Conservation (phyloP, 352 stramenopile species). For the Phytophthora aleatoria region DNA sequence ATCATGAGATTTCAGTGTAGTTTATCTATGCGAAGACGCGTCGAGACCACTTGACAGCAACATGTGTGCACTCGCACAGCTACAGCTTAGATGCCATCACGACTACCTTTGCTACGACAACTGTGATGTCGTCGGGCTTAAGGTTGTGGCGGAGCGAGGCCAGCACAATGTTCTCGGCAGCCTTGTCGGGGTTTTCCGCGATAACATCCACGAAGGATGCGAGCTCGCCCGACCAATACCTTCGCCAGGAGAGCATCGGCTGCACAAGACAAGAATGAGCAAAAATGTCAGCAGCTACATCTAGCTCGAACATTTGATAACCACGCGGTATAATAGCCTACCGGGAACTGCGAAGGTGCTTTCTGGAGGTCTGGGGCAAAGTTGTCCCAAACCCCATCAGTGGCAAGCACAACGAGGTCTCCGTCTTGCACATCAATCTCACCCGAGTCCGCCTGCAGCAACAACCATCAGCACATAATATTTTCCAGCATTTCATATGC, state of each 20-base stretch:
- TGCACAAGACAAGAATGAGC: slow-evolving; percentile 21
- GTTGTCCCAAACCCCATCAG: slow-evolving; percentile 86
- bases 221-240: slow-evolving; percentile 67
- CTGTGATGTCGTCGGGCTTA: slow-evolving; percentile 84
- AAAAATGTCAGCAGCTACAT: slow-evolving; percentile 6
- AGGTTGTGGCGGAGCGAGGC: slow-evolving; percentile 81
- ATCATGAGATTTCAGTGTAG: slow-evolving; percentile 1
- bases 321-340: slow-evolving; percentile 26
- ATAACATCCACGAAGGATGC: slow-evolving; percentile 65
- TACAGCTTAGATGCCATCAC: slow-evolving; percentile 58
- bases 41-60: slow-evolving; percentile 13
- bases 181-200: slow-evolving; percentile 47
- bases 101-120: slow-evolving; percentile 78
- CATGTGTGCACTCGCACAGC: slow-evolving; percentile 4
- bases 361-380: slow-evolving; percentile 63
- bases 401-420: slow-evolving; percentile 81
- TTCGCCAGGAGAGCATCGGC: slow-evolving; percentile 65
- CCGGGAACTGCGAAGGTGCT: slow-evolving; percentile 56
- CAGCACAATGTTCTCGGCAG: slow-evolving; percentile 66
- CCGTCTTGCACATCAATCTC: slow-evolving; percentile 74
- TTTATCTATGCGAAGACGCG: slow-evolving; percentile 17
- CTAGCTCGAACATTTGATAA: background rate
- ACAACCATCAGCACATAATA: slow-evolving; percentile 1
- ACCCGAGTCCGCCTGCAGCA: slow-evolving; percentile 62
- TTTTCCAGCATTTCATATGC: background rate